Evolutionary conservation across 2,329 filamentous ascomycete species (phyloP), one percentile per base, ranked within the genome.

Genomic region (Byssochlamys sp.): DNA sequence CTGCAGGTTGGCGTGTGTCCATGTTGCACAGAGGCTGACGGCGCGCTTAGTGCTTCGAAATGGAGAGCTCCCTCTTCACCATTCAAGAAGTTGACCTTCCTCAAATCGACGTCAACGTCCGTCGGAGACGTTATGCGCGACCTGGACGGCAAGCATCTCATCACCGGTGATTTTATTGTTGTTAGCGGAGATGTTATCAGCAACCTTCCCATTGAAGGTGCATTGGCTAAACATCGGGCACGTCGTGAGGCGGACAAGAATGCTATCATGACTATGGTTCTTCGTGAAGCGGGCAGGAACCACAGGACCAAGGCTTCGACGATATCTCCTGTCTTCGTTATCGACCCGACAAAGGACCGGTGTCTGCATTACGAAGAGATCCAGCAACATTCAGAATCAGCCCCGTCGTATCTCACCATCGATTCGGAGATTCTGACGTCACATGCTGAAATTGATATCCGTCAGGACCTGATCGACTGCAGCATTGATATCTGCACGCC

Each of bases 401-500:
- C 64, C 2, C 64, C 71, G 14, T 68, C 72, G 10, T 60, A 85
- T 61, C 73, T 91, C 48, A 83, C 82, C 54, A 82, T 97, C 52
- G 91, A 96, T 66, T 82, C 89, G 1, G 86, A 90, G 39, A 78
- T 96, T n/a, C 77, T 96, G 19, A 84, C 87, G 55, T 80, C 84
- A 53, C 80, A 88, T 63, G 79, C 82, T 4, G 89, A 95, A 70
- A 82, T 96, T 54, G 90, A 95, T 65, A 80, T 96, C 24, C 85
- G 91, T 45, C 84, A 88, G 62, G 92, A 99, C 73, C 77, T 99
- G 58, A 88, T 97, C 60, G 94, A 99, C 72, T 91, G 90, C 65
- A 89, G 90, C 55, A 94, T 99, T 67, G 94, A 99, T 70, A 97
- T 99, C 62, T 97, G 92, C 74, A 97, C 94, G 0, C 91, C 92